Conservation (phyloP, 345 rosid species). For the Euphorbia peplus region DNA sequence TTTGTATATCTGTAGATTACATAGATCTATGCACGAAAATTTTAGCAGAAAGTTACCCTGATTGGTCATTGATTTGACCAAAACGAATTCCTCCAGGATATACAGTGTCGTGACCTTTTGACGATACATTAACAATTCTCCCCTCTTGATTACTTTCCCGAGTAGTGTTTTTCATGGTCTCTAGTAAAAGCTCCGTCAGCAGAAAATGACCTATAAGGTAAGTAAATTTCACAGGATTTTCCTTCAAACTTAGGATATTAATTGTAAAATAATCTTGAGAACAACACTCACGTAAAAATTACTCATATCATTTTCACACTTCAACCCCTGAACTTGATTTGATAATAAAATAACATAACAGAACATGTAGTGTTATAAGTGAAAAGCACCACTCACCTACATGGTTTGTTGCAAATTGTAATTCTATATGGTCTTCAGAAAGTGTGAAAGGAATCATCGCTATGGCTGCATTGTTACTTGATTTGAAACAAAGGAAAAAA, state of each 20-base stretch:
- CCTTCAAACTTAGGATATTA: background rate
- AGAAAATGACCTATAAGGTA: constrained; percentile 50
- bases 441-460: constrained; percentile 29
- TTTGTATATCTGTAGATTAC: background rate
- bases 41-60: constrained; percentile 26
- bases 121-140: constrained; percentile 46
- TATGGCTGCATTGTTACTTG: constrained; percentile 38
- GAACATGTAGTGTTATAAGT: background rate
- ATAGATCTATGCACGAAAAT: background rate
- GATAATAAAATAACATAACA: background rate
- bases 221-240: background rate
- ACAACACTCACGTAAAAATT: background rate
- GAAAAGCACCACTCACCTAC: constrained; percentile 15
- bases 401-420: constrained; percentile 31
- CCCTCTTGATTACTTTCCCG: constrained; percentile 37
- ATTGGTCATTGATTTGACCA: constrained; percentile 38
- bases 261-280: background rate
- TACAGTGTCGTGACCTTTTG: constrained; percentile 33
- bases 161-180: constrained; percentile 45
- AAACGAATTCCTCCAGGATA: constrained; percentile 44
- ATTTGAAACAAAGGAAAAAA: background rate
- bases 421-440: constrained; percentile 33
- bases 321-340: background rate
- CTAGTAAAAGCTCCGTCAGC: constrained; percentile 42
- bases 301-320: background rate